Conservation (phyloP, 306 rosid genomes). For the Purshia tridentata region DNA sequence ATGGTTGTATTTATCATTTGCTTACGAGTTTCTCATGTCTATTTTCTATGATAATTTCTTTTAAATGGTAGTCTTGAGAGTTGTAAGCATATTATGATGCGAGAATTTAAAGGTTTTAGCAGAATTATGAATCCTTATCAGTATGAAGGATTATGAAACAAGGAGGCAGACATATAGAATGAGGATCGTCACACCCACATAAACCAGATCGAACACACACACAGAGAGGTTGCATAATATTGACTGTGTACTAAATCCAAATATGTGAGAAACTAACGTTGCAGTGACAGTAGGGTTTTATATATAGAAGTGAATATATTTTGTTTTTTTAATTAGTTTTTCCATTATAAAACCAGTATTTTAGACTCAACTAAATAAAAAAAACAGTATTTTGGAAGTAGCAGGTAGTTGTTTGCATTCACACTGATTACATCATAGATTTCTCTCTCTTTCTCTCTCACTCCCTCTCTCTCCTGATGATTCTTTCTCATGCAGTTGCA, state of each 20-base stretch:
- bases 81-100: neutral
- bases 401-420: neutral
- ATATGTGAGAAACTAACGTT: neutral
- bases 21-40: neutral
- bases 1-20: constrained; percentile 18
- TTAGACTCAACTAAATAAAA: neutral
- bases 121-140: neutral
- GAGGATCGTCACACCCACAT: neutral
- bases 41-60: neutral
- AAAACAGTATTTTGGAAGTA: neutral
- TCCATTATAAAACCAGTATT: neutral
- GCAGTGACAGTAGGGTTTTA: neutral
- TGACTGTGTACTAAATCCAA: too few relatives aligned
- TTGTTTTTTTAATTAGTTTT: neutral
- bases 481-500: constrained; percentile 23
- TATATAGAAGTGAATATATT: too few relatives aligned
- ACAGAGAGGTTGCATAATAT: neutral
- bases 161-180: neutral
- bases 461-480: neutral
- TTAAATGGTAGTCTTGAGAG: constrained; percentile 1
- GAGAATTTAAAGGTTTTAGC: neutral
- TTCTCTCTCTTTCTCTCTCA: neutral
- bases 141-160: neutral
- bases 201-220: neutral
- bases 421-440: neutral